Evolutionary conservation across 257 asterid species (phyloP).

Genomic region (Solanum paucissectum): DNA sequence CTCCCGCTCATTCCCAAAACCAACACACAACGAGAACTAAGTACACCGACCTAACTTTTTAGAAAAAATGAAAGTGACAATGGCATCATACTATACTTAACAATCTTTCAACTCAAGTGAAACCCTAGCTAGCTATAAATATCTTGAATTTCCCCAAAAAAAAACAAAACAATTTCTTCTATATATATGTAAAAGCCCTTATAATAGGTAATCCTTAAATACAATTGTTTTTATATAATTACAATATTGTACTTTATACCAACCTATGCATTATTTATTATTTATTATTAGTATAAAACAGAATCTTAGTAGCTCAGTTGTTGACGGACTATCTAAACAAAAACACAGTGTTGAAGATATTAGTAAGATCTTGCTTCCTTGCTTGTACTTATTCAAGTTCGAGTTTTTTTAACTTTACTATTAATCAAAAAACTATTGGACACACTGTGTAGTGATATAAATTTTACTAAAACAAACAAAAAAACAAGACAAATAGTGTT

Average conservation of each 20-base stretch:
- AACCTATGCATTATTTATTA: not conserved
- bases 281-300: no score
- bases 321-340: no score
- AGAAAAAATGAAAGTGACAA: not conserved
- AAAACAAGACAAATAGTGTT: not conserved
- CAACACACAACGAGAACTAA: no score
- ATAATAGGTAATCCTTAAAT: not conserved
- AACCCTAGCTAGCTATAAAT: not conserved
- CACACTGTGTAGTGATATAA: no score
- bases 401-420: not conserved
- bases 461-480: not conserved
- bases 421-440: no score
- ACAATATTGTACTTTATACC: not conserved
- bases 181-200: not conserved
- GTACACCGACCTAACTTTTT: no score
- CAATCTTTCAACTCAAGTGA: not conserved
- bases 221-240: not conserved
- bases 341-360: no score
- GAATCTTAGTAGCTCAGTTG: no score
- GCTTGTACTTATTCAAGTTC: not conserved
- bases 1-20: no score
- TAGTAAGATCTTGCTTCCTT: not conserved
- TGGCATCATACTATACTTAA: not conserved
- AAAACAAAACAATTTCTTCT: no score
- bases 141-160: not conserved